Evolutionary conservation across 495 filamentous ascomycete genomes (phyloP).

Genomic region (Letharia columbiana): DNA sequence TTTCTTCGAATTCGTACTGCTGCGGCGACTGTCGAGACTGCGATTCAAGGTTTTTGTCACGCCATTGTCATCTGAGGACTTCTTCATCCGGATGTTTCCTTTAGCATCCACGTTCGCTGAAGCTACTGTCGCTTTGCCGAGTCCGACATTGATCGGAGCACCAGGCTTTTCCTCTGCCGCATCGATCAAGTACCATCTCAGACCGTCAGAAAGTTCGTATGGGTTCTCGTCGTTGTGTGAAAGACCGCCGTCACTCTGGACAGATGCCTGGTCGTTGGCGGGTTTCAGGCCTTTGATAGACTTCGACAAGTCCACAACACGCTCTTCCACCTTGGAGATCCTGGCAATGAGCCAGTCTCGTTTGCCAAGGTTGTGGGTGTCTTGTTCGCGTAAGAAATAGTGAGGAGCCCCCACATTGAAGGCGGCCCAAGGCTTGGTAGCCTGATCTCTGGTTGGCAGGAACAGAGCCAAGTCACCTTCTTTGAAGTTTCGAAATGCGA

Average conservation of each 20-base stretch:
- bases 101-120: conserved; percentile 80
- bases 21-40: conserved; percentile 82
- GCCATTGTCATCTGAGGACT: conserved; percentile 32
- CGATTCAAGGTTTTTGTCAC: conserved; percentile 71
- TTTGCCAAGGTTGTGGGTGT: conserved; percentile 68
- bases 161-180: conserved; percentile 89
- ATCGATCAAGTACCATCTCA: conserved; percentile 93
- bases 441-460: conserved; percentile 86
- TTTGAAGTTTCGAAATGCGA: conserved; percentile 94
- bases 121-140: conserved; percentile 82
- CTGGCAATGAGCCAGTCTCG: conserved; percentile 93
- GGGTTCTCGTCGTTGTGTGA: conserved; percentile 91
- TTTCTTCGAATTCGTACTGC: conserved; percentile 73
- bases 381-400: conserved; percentile 92
- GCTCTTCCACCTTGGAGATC: conserved; percentile 84
- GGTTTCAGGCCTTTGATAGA: conserved; percentile 48
- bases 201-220: conserved; percentile 89
- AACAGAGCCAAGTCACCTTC: conserved; percentile 94
- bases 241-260: conserved; percentile 45
- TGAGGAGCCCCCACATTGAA: conserved; percentile 97
- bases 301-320: conserved; percentile 85
- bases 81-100: conserved; percentile 58
- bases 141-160: conserved; percentile 83
- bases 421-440: conserved; percentile 90
- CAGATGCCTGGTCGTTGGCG: conserved; percentile 42